Base-by-base conservation (phyloP, 495 filamentous ascomycete genomes). In the Poronia punctata region DNA sequence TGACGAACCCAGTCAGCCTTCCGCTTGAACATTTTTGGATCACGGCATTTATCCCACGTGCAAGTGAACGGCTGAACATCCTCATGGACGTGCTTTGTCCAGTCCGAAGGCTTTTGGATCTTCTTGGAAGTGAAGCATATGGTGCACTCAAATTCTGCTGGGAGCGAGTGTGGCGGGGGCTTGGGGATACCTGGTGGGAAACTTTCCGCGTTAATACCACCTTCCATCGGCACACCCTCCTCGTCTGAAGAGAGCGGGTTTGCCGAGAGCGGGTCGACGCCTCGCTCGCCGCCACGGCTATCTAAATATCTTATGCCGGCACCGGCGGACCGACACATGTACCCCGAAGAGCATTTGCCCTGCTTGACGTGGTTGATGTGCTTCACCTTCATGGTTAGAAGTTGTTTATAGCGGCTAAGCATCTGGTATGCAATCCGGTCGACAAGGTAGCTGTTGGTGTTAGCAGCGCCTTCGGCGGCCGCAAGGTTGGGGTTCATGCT, bases 1-100 rank as follows among this genome's bases (percentile, higher is more conserved):
- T 97, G 90, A 21, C 90, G 75, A 18, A 97, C 88, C 90, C 90
- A 97, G 56, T 97, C 90, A 12, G 90, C 90, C 62, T 97, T 97
- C 27, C 90, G 76, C 63, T 97, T 97, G 70, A 96, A 97, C 16
- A 87, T 90, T 60, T 94, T 95, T 17, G 88, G 83, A 37, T 95
- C 88, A 20, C 69, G 75, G 62, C 90, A 97, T 18, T 79, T 66
- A 9, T 80, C 75, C 61, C 92, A 95, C 0, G 88, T 97, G 63
- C 90, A 97, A 7, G 88, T 95, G 52, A 95, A 97, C 4, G 90
- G 90, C 55, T 93, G 85, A 8, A 96, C 78, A 56, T 97, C 90
- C 59, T 97, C 90, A 53, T 94, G 86, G 5, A 97, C 85, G 53
- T 97, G 90, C 58, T 97, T 97, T 10, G 90, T 93, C 90, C 90